These are phyloP conservation scores for Boletus speciosus DNA, from an alignment of 768 basidiomycete genomes.

Conservation along the genomic window DNA sequence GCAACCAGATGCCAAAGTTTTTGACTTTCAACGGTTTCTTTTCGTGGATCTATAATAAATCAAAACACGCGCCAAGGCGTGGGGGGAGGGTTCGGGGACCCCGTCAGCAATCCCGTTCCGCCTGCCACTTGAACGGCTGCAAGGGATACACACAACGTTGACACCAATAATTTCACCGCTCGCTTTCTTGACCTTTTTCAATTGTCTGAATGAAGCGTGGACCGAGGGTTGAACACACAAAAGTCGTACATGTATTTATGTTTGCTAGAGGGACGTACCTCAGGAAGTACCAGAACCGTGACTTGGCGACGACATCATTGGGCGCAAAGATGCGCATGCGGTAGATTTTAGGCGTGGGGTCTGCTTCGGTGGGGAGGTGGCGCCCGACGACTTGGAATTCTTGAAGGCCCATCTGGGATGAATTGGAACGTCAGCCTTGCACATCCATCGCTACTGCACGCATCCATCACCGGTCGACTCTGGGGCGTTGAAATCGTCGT, in stretches of 20 bases:
- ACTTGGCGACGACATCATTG: slow-evolving; percentile 98
- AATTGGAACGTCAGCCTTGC: slow-evolving; percentile 7
- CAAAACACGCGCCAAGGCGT: slow-evolving; percentile 14
- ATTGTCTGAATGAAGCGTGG: slow-evolving; percentile 52
- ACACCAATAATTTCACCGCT: slow-evolving; percentile 98
- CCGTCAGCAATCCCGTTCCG: slow-evolving; percentile 65
- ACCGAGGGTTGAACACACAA: neutral
- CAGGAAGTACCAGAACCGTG: slow-evolving; percentile 99
- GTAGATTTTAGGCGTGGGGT: slow-evolving; percentile 97
- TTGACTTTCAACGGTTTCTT: slow-evolving; percentile 98
- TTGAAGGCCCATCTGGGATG: slow-evolving; percentile 63
- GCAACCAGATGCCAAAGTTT: slow-evolving; percentile 99
- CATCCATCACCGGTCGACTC: slow-evolving; percentile 32
- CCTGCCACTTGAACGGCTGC: slow-evolving; percentile 85
- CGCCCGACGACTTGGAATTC: slow-evolving; percentile 99
- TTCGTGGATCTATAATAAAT: slow-evolving; percentile 75
- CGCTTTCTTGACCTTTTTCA: slow-evolving; percentile 99
- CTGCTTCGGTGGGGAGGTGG: slow-evolving; percentile 90
- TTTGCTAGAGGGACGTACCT: slow-evolving; percentile 49
- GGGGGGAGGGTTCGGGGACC: slow-evolving; percentile 11
- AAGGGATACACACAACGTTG: slow-evolving; percentile 85
- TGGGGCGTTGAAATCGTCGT: neutral
- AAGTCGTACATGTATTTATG: no score
- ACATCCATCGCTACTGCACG: slow-evolving; percentile 12
- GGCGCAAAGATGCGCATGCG: slow-evolving; percentile 99